Percentiles rank a stretch among this genome's conserved stretches.
These are phyloP conservation scores for Kregervanrija pseudodelftensis DNA, from an alignment of 805 yeast species.

Conservation along the genomic window DNA sequence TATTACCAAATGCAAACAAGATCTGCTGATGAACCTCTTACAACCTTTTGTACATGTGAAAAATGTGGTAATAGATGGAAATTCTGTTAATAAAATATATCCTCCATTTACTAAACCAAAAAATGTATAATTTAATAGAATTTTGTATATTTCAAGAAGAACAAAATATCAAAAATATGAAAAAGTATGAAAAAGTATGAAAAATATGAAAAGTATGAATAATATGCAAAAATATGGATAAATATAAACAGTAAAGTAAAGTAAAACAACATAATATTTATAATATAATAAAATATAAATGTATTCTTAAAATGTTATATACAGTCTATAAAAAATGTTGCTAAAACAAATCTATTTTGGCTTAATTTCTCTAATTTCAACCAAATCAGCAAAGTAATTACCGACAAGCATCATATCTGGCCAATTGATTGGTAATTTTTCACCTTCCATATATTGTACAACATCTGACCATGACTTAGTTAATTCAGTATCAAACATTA, in stretches of 20 bases:
- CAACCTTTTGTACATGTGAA: conserved; percentile 97
- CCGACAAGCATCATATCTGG: conserved; percentile 9
- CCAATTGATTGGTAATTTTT: conserved; percentile 2
- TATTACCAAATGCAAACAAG: conserved; percentile 97
- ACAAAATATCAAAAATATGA: too few species aligned
- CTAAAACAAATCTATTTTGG: background rate
- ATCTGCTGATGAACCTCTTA: conserved; percentile 97
- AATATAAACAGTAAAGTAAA: too few species aligned
- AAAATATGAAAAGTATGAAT: background rate
- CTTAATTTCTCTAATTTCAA: conserved; percentile 1
- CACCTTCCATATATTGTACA: conserved; percentile 4
- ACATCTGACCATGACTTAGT: conserved; percentile 6
- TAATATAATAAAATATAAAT: background rate
- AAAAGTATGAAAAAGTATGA: background rate
- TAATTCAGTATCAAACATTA: conserved; percentile 5
- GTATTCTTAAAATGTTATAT: background rate
- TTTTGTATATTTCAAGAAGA: background rate
- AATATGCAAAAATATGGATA: background rate
- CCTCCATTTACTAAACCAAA: background rate
- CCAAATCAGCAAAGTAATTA: conserved; percentile 5
- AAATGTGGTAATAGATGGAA: conserved; percentile 98
- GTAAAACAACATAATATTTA: background rate
- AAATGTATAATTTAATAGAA: background rate
- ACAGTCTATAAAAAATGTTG: too few species aligned
- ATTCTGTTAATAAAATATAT: conserved; percentile 51